Conservation (phyloP, 1,284 basidiomycete species). For the Boletus semigastroideus region DNA sequence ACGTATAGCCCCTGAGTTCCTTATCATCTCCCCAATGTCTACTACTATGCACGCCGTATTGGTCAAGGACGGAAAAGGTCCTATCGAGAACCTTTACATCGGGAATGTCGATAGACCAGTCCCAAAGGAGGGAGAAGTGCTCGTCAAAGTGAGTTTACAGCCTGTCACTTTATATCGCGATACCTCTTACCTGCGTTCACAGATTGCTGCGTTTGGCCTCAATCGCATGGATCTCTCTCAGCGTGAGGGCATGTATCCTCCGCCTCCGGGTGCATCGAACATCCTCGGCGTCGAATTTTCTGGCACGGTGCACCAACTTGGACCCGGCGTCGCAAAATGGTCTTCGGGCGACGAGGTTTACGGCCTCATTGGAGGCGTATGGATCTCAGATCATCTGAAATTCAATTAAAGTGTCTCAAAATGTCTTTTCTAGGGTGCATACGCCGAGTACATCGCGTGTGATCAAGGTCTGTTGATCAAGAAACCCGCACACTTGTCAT, state of each 20-base stretch:
- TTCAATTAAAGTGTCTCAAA: slow-evolving; percentile 10
- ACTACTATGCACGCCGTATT: slow-evolving; percentile 79
- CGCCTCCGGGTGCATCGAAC: slow-evolving; percentile 73
- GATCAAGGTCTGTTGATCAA: slow-evolving; percentile 67
- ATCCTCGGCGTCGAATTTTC: slow-evolving; percentile 94
- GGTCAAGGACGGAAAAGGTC: slow-evolving; percentile 78
- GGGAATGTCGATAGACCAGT: slow-evolving; percentile 69
- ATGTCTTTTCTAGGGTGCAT: slow-evolving; percentile 66
- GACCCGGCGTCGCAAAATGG: slow-evolving; percentile 56
- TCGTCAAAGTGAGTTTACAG: slow-evolving; percentile 64
- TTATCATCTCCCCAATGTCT: slow-evolving; percentile 6
- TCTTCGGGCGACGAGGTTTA: slow-evolving; percentile 83
- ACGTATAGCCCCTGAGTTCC: not conserved
- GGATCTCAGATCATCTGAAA: slow-evolving; percentile 20
- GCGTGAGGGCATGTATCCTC: slow-evolving; percentile 75
- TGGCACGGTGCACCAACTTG: slow-evolving; percentile 65
- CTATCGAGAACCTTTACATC: slow-evolving; percentile 77
- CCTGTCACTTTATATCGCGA: not conserved
- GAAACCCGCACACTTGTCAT: slow-evolving; percentile 78
- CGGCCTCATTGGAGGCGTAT: slow-evolving; percentile 71
- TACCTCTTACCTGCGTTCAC: slow-evolving; percentile 1
- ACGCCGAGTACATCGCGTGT: slow-evolving; percentile 85
- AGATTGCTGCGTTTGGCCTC: slow-evolving; percentile 81
- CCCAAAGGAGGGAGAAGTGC: slow-evolving; percentile 59
- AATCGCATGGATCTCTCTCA: slow-evolving; percentile 89